Evolutionary conservation across 225 moss, liverwort and hornwort genomes (phyloP).

Genomic region (Polytrichum commune): DNA sequence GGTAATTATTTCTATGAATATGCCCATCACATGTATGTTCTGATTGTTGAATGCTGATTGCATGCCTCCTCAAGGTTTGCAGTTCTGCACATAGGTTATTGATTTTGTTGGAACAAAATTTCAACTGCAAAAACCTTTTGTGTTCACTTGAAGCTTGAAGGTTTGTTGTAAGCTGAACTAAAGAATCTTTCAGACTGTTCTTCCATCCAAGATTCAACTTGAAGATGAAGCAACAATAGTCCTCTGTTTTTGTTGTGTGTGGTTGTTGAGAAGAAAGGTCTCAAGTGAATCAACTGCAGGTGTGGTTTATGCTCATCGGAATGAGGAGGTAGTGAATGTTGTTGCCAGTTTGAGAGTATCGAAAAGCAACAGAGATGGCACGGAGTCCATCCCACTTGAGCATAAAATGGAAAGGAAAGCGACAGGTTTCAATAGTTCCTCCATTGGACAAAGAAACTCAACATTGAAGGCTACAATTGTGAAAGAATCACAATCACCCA

Average conservation of each 20-base stretch:
- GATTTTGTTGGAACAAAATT: too few species aligned
- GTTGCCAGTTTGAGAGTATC: conserved; percentile 12
- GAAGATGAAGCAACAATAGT: too few species aligned
- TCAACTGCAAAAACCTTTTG: too few species aligned
- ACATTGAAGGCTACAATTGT: conserved; percentile 9
- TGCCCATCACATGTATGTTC: too few species aligned
- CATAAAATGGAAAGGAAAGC: neutral
- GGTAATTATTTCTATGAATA: conserved; percentile 10
- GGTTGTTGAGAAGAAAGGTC: neutral
- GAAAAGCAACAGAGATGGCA: neutral
- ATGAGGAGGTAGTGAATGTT: conserved; percentile 86
- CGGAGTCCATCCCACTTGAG: neutral
- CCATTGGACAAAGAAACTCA: conserved; percentile 1
- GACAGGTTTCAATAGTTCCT: neutral
- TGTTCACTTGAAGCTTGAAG: too few species aligned
- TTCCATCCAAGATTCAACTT: too few species aligned
- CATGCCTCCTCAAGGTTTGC: too few species aligned
- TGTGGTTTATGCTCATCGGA: conserved; percentile 86
- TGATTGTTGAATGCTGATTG: too few species aligned
- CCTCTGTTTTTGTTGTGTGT: too few species aligned
- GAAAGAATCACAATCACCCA: conserved; percentile 1
- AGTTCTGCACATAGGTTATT: too few species aligned
- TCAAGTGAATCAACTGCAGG: conserved; percentile 37
- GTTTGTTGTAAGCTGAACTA: too few species aligned
- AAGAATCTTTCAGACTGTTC: too few species aligned